These are phyloP conservation scores for Tulasnella sp. DNA, from an alignment of 768 basidiomycete species.

Conservation along the genomic window DNA sequence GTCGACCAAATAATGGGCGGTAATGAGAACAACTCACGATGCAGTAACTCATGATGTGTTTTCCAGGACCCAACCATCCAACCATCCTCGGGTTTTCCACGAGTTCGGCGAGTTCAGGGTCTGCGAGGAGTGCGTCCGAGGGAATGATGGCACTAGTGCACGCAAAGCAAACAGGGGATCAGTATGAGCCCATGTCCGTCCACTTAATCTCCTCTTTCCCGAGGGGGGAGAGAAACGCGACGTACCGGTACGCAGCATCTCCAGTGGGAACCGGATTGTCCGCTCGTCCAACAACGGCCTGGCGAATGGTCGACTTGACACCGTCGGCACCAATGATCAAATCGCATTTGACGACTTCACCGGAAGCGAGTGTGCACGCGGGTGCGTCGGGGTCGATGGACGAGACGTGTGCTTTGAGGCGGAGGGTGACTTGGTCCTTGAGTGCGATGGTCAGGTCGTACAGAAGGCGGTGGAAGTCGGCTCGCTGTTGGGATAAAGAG, in stretches of 20 bases:
- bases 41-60: slow-evolving; percentile 19
- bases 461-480: slow-evolving; percentile 44
- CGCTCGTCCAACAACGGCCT: slow-evolving; percentile 43
- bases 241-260: slow-evolving; percentile 47
- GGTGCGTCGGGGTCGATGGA: slow-evolving; percentile 20
- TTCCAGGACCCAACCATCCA: slow-evolving; percentile 39
- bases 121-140: slow-evolving; percentile 38
- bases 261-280: slow-evolving; percentile 46
- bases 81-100: slow-evolving; percentile 43
- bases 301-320: slow-evolving; percentile 44
- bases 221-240: background rate
- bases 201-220: no score
- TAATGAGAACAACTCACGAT: slow-evolving; percentile 9
- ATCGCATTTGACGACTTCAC: slow-evolving; percentile 23
- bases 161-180: background rate
- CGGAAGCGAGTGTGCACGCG: slow-evolving; percentile 20
- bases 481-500: slow-evolving; percentile 31
- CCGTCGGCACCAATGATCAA: slow-evolving; percentile 36
- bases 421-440: slow-evolving; percentile 18
- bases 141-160: slow-evolving; percentile 40
- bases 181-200: no score
- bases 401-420: slow-evolving; percentile 21
- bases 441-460: slow-evolving; percentile 34
- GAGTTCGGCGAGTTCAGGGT: slow-evolving; percentile 46
- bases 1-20: background rate